phyloP scores from a whole-genome alignment of 2,329 filamentous ascomycete genomes.

The Fusarium foetens region DNA sequence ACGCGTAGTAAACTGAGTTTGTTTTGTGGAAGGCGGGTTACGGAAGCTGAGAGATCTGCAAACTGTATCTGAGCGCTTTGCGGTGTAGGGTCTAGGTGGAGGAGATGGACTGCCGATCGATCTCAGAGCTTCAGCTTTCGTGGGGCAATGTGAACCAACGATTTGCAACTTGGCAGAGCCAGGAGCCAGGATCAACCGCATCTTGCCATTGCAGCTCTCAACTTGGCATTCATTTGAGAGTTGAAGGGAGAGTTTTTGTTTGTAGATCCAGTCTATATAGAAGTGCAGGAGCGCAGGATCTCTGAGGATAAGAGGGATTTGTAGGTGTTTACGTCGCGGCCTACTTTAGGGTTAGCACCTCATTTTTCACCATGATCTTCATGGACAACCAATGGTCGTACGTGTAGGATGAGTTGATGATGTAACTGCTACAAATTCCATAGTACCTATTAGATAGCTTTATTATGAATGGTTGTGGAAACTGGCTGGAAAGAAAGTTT shows the following conservation, averaged over 20 bases:
- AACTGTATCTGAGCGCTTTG: background rate
- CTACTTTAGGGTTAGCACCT: background rate
- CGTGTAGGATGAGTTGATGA: background rate
- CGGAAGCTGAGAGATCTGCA: background rate
- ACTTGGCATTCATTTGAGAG: rapidly evolving
- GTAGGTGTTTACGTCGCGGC: background rate
- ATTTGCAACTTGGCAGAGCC: background rate
- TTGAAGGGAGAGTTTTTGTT: rapidly evolving
- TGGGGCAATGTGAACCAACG: background rate
- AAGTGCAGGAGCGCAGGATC: rapidly evolving
- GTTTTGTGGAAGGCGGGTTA: background rate
- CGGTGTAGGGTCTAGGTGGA: background rate
- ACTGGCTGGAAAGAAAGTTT: no score
- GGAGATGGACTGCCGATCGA: background rate
- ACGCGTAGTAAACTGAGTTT: background rate
- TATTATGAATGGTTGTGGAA: rapidly evolving
- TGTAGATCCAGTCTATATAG: background rate
- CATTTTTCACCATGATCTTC: no score
- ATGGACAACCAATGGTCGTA: no score
- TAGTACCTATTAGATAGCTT: background rate
- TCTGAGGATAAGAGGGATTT: background rate
- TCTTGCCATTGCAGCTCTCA: background rate
- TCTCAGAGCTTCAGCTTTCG: background rate
- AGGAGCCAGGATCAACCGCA: background rate
- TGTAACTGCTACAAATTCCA: rapidly evolving